Evolutionary conservation across 2,329 filamentous ascomycete genomes (phyloP), one percentile per base, ranked within the genome.

Genomic region (Diaporthe humulicola): DNA sequence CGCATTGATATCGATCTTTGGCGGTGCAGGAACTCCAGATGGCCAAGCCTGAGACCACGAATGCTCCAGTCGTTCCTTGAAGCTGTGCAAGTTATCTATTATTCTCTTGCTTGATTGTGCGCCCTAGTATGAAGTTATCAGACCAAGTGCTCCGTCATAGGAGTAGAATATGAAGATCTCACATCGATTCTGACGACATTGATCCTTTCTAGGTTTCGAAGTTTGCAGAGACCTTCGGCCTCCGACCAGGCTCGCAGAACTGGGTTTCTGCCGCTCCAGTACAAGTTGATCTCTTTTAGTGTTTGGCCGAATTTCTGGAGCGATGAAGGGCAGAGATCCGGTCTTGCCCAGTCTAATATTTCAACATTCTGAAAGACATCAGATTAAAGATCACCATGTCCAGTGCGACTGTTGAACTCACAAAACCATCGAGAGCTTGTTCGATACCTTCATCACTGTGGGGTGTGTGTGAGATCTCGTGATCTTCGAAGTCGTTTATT

Each of bases 221-320:
- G 25, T 52, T 52, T 52, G 64, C 30, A 36, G 14, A 69, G 64
- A 8, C 64, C 64, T 36, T 40, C 45, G 14, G 28, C 14, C 28
- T 69, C 64, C 17, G 40, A 50, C 42, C 64, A 69, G 7, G 30
- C 40, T 38, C 45, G 19, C 17, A 52, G 25, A n/a, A 69, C 64
- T 33, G 64, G n/a, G 9, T 69, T 69, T 1, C 50, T 69, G n/a
- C 64, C 64, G 9, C 64, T 69, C 42, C 42, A 69, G 15, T 69
- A 69, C 45, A 69, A 5, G 25, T 69, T 60, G 70, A 52, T 14
- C 33, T 72, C 54, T 52, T 42, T 28, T 38, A 50, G 12, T 4
- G 45, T 19, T 28, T 52, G 56, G 25, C 33, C 54, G 14, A 61
- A 6, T 10, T 72, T 58, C 42, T 28, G 42, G 12, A 69, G 28